These are phyloP conservation scores for Ogataea minuta DNA, from an alignment of 805 yeast species.

Conservation along the genomic window DNA sequence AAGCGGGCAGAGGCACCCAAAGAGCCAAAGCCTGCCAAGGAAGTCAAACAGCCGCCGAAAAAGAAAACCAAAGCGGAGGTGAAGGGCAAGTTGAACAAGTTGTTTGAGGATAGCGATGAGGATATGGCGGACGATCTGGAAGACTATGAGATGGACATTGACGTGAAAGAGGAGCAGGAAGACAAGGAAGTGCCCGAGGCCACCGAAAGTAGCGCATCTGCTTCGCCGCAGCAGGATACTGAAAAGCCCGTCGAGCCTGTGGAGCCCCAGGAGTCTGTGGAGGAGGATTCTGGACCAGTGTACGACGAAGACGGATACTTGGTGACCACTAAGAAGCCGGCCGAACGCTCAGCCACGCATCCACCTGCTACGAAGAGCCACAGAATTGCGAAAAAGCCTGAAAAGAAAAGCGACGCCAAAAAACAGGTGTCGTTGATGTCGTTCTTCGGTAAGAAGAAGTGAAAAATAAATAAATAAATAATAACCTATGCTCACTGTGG, in stretches of 20 bases:
- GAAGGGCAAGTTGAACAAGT: slow-evolving; percentile 17
- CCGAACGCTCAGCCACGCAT: slow-evolving; percentile 13
- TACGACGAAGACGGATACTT: slow-evolving; percentile 34
- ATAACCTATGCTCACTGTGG: slow-evolving; percentile 39
- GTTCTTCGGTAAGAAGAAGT: slow-evolving; percentile 31
- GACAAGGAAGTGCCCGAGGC: background rate
- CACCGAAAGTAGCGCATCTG: too few relatives aligned
- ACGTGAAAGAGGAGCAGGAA: background rate
- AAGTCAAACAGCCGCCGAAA: slow-evolving; percentile 9
- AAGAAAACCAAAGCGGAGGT: slow-evolving; percentile 23
- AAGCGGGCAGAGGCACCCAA: slow-evolving; percentile 3
- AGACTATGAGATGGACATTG: slow-evolving; percentile 7
- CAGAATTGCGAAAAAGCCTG: slow-evolving; percentile 11
- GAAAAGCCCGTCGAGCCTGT: background rate
- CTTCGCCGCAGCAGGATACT: too few relatives aligned
- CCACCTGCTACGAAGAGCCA: slow-evolving; percentile 16
- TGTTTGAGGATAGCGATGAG: slow-evolving; percentile 28
- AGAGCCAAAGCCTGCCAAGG: slow-evolving; percentile 5
- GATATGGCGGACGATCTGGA: slow-evolving; percentile 1
- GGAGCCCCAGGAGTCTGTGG: slow-evolving; percentile 8
- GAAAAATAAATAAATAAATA: slow-evolving; percentile 3
- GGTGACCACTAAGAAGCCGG: slow-evolving; percentile 17
- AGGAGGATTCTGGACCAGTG: slow-evolving; percentile 22
- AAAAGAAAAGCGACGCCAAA: slow-evolving; percentile 8
- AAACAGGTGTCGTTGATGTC: slow-evolving; percentile 33